Percentiles rank a stretch among this genome's conserved stretches.
These are phyloP conservation scores for Plasmodium yoelii DNA, from an alignment of 169 alveolate species.

Conservation along the genomic window DNA sequence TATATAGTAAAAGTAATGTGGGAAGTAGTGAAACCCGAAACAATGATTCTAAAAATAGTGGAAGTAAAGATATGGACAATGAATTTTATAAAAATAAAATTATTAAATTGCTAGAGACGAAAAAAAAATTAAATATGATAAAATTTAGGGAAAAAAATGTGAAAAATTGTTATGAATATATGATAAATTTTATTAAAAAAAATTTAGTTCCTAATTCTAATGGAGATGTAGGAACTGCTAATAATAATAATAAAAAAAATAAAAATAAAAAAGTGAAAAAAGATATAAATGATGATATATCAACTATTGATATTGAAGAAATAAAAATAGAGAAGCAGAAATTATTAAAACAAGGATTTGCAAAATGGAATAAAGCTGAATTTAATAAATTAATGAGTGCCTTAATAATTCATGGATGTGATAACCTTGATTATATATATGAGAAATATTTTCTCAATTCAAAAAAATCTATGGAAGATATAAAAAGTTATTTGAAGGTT, in stretches of 20 bases:
- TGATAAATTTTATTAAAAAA: conserved; percentile 32
- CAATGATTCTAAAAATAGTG: neutral
- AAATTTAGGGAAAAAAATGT: conserved; percentile 46
- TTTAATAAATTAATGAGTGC: conserved; percentile 61
- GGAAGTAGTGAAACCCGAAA: neutral
- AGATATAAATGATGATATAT: conserved; percentile 9
- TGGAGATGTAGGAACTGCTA: conserved; percentile 2
- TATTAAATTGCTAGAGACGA: conserved; percentile 15
- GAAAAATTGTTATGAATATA: conserved; percentile 22
- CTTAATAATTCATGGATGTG: conserved; percentile 35
- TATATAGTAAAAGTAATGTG: neutral
- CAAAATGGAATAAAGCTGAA: conserved; percentile 67
- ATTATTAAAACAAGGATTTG: conserved; percentile 41
- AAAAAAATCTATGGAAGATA: conserved; percentile 55
- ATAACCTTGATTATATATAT: conserved; percentile 39
- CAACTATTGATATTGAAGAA: conserved; percentile 39
- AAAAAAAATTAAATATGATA: conserved; percentile 29
- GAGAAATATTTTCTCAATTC: conserved; percentile 55
- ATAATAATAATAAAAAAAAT: conserved; percentile 1
- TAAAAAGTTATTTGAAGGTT: conserved; percentile 37
- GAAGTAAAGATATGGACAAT: neutral
- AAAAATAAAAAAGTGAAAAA: conserved; percentile 2
- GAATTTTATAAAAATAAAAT: conserved; percentile 22
- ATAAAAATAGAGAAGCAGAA: conserved; percentile 43
- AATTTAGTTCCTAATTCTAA: conserved; percentile 6